These are phyloP conservation scores for Coelastrella sp. DNA, from an alignment of 139 green algal species.

Conservation along the genomic window DNA sequence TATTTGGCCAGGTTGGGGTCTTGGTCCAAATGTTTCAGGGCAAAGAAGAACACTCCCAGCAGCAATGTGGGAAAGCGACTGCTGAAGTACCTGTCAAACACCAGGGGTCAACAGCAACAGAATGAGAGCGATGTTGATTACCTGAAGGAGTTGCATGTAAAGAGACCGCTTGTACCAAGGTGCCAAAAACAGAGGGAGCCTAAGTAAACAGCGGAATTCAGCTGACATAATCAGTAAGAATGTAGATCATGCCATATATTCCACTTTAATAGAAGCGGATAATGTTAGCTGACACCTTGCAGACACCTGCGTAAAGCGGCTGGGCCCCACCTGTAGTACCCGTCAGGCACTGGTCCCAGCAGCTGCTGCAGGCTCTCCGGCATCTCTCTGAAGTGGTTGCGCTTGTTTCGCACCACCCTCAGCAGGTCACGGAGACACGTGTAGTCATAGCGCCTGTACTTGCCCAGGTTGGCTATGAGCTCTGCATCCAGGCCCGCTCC, in stretches of 20 bases:
- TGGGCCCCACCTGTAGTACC: constrained; percentile 78
- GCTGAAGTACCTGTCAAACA: constrained; percentile 80
- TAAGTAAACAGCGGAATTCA: too few species aligned
- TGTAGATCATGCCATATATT: too few species aligned
- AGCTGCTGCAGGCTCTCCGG: constrained; percentile 79
- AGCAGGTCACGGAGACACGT: constrained; percentile 93
- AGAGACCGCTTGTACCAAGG: too few species aligned
- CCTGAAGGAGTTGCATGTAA: too few species aligned
- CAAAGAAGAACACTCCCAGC: constrained; percentile 87
- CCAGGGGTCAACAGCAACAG: too few species aligned
- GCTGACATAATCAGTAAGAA: too few species aligned
- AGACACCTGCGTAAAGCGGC: too few species aligned
- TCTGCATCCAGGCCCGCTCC: constrained; percentile 73
- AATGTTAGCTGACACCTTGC: too few species aligned
- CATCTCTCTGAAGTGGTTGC: constrained; percentile 96
- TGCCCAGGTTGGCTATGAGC: constrained; percentile 91
- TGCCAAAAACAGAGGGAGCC: too few species aligned
- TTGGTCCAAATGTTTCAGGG: constrained; percentile 62
- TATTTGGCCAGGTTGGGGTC: constrained; percentile 77
- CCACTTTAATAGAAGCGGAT: too few species aligned
- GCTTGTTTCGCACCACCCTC: constrained; percentile 99
- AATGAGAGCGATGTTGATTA: too few species aligned
- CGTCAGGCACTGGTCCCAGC: constrained; percentile 77
- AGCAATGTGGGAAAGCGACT: constrained; percentile 90
- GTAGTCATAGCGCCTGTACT: constrained; percentile 84